Percentiles rank a stretch among this genome's conserved stretches.
Conservation (phyloP, 1,139 yeast genomes). For the Starmera stellimalicola region DNA sequence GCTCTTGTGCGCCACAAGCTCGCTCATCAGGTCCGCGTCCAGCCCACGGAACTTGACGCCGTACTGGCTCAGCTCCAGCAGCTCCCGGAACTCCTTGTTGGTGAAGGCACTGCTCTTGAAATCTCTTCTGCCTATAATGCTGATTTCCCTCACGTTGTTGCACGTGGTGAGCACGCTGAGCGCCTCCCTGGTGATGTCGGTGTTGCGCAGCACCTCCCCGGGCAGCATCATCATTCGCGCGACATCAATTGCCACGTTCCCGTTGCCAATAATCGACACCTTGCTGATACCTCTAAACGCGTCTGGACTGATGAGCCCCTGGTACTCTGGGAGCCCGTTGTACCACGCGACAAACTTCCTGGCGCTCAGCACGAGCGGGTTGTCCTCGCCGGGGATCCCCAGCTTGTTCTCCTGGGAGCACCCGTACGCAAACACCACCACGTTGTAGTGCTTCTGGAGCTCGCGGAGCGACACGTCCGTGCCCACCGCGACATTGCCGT, state of each 20-base stretch:
- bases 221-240: slow-evolving; percentile 69
- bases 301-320: slow-evolving; percentile 40
- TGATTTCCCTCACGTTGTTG: slow-evolving; percentile 52
- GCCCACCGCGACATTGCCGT: slow-evolving; percentile 71
- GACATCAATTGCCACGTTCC: slow-evolving; percentile 93
- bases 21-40: slow-evolving; percentile 32
- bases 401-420: slow-evolving; percentile 55
- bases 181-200: slow-evolving; percentile 70
- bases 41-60: slow-evolving; percentile 50
- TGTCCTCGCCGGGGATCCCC: slow-evolving; percentile 50
- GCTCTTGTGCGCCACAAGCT: slow-evolving; percentile 33
- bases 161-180: slow-evolving; percentile 34
- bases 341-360: slow-evolving; percentile 93
- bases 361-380: slow-evolving; percentile 69
- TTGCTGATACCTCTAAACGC: slow-evolving; percentile 37
- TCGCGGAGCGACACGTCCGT: slow-evolving; percentile 40
- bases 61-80: slow-evolving; percentile 50
- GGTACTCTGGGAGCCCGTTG: slow-evolving; percentile 72
- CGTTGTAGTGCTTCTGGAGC: slow-evolving; percentile 51
- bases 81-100: slow-evolving; percentile 83
- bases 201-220: slow-evolving; percentile 36
- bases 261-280: slow-evolving; percentile 88
- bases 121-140: slow-evolving; percentile 81
- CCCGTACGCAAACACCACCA: slow-evolving; percentile 77
- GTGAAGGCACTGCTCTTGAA: slow-evolving; percentile 79